Percentiles rank a stretch among this genome's conserved stretches.
Evolutionary conservation across 192 early-diverging fungal species (phyloP).

Genomic region (Geranomyces variabilis): DNA sequence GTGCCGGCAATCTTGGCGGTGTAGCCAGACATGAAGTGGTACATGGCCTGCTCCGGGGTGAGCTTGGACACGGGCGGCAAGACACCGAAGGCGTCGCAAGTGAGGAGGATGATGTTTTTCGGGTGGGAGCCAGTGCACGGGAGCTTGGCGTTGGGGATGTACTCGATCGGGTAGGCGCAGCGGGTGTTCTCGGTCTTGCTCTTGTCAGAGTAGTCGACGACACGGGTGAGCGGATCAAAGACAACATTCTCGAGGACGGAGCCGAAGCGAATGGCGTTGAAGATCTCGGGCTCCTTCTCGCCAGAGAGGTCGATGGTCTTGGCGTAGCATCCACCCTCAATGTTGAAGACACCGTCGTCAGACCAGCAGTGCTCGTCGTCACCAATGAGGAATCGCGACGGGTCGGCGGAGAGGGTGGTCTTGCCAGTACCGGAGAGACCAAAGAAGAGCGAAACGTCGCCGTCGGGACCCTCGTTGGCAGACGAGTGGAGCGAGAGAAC

Average conservation of each 20-base stretch:
- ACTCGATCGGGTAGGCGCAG: slow-evolving; percentile 94
- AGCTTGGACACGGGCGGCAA: slow-evolving; percentile 88
- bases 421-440: slow-evolving; percentile 98
- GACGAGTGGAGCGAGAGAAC: slow-evolving; percentile 91
- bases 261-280: slow-evolving; percentile 91
- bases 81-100: slow-evolving; percentile 97
- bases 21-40: slow-evolving; percentile 98
- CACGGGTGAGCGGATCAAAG: slow-evolving; percentile 70
- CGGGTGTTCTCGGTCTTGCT: slow-evolving; percentile 94
- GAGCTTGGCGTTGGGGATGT: slow-evolving; percentile 84
- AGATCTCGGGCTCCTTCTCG: slow-evolving; percentile 99
- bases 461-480: slow-evolving; percentile 87
- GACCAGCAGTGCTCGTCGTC: slow-evolving; percentile 99
- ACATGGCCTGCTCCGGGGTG: slow-evolving; percentile 87
- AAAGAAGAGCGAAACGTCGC: slow-evolving; percentile 97
- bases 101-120: slow-evolving; percentile 93
- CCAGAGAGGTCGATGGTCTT: slow-evolving; percentile 94
- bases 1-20: slow-evolving; percentile 98
- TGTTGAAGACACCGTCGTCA: slow-evolving; percentile 97
- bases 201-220: slow-evolving; percentile 82
- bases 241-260: slow-evolving; percentile 94
- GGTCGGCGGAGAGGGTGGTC: slow-evolving; percentile 96
- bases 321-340: slow-evolving; percentile 99
- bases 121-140: slow-evolving; percentile 91
- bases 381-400: slow-evolving; percentile 89